Base-by-base conservation (phyloP, 2,329 filamentous ascomycete genomes). In the Dryadomyces quercus-mongolicae region DNA sequence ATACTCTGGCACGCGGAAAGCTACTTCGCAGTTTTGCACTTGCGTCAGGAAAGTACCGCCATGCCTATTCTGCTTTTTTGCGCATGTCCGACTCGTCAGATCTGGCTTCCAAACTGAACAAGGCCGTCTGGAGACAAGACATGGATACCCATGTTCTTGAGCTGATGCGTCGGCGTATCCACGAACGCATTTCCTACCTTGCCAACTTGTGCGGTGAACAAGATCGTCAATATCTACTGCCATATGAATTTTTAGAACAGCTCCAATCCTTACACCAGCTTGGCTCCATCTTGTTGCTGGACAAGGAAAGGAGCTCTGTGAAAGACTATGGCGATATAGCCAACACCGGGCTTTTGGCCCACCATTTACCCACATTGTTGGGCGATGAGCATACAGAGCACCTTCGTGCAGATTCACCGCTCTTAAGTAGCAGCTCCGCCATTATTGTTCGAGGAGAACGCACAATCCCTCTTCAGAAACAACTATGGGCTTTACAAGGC, bases 61-160 rank as follows among this genome's bases (percentile, higher is more conserved):
- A 55, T n/a, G 55, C 56, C 8, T 49, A 58, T 10, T 21, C 21
- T 10, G 9, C 25, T 0, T 54, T 60, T 49, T 46, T 55, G 1
- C 53, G 55, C 7, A 15, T 21, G 49, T 57, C 43, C 7, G 21
- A 25, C 1, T 49, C 47, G 1, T 15, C 54, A 2, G 34, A 38
- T 2, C 34, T 56, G 3, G 22, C 20, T 1, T 6, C 3, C 2
- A 15, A 22, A 1, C 45, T 60, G 52, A 57, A 56, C 9, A 46
- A 31, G 2, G 64, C 67, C 9, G 64, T 70, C 22, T 80, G 73
- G 74, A 73, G 80, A 34, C 44, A 66, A 5, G 78, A 82, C 59
- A 85, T 85, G 80, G 70, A 74, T 38, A 64, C 68, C 0, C 68
- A 77, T 25, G 61, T 85, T 0, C 66, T 83, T 4, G 64, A 70